Evolutionary conservation across 805 yeast species (phyloP).

Genomic region (Candida mattraensis): DNA sequence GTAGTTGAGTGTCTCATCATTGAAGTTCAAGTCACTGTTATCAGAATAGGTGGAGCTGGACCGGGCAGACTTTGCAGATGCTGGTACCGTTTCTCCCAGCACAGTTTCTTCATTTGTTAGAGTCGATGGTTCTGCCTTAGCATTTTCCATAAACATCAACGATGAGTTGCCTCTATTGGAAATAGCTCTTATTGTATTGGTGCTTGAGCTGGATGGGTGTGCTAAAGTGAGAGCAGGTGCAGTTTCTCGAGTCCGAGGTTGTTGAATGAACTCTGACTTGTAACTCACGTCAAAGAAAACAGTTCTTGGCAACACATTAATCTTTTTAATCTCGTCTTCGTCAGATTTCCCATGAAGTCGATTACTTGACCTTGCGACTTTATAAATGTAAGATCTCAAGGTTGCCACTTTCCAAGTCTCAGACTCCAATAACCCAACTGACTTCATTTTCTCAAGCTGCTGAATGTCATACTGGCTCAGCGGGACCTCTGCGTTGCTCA

Average conservation of each 20-base stretch:
- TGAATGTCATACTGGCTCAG: slow-evolving; percentile 64
- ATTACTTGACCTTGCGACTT: slow-evolving; percentile 50
- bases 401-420: slow-evolving; percentile 84
- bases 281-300: slow-evolving; percentile 48
- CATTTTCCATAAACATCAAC: slow-evolving; percentile 19
- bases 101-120: slow-evolving; percentile 24
- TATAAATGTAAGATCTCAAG: slow-evolving; percentile 64
- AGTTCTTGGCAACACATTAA: slow-evolving; percentile 47
- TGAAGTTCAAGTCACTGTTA: slow-evolving; percentile 21
- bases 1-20: slow-evolving; percentile 27
- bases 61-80: slow-evolving; percentile 3
- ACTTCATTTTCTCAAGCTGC: slow-evolving; percentile 70
- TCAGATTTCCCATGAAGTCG: slow-evolving; percentile 7
- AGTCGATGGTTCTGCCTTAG: slow-evolving; percentile 23
- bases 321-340: slow-evolving; percentile 29
- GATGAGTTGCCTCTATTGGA: slow-evolving; percentile 14
- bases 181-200: slow-evolving; percentile 1
- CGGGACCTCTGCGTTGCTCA: slow-evolving; percentile 46
- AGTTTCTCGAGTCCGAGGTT: slow-evolving; percentile 2
- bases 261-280: slow-evolving; percentile 24
- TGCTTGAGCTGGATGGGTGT: slow-evolving; percentile 8
- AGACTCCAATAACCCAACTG: slow-evolving; percentile 69
- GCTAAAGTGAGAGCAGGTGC: slow-evolving; percentile 10
- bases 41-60: slow-evolving; percentile 19
- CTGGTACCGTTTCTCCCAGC: slow-evolving; percentile 22